Base-by-base conservation (phyloP, 495 filamentous ascomycete species). In the Cetradonia linearis region DNA sequence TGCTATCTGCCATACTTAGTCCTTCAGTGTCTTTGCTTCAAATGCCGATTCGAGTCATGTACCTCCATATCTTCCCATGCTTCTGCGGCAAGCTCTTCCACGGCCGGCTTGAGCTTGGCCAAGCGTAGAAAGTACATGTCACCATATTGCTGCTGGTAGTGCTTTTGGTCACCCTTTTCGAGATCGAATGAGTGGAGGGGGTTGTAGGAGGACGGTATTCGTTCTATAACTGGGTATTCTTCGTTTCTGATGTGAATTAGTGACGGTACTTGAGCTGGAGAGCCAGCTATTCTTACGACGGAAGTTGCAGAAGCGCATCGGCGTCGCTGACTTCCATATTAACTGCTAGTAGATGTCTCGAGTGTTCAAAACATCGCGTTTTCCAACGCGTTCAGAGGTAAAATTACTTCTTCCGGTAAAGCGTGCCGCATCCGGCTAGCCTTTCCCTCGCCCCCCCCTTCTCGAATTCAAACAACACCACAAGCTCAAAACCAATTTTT, bases 51-150 rank as follows among this genome's bases (percentile, higher is more conserved):
- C 54, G 34, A 34, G 40, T 16, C n/a, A 38, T 70, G 66, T 73
- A 87, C 84, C 70, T 72, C 77, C 52, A 86, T 83, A 58, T 79
- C 86, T 27, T 84, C 78, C 91, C 92, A 97, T 20, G 85, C 83
- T 30, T 84, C 82, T 25, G 69, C 69, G 2, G 91, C 93, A 55
- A 86, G 75, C 60, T 80, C 70, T 70, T 93, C 89, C 0, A 94
- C 86, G 1, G 80, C 79, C 9, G 91, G 88, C 71, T 94, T 96
- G 69, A 99, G 81, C 70, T 86, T 86, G 9, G 88, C 82, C 14
- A 97, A 80, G 38, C 94, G 88, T 65, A 96, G 72, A 70, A 96
- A 97, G 76, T 99, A 99, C 81, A 96, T 89, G 67, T 96, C 91
- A 61, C 84, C 88, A 82, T 86, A 99, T 77, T 99, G 94, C 70